Conservation (phyloP, 2,329 filamentous ascomycete genomes). For the Cryphonectria radicalis region DNA sequence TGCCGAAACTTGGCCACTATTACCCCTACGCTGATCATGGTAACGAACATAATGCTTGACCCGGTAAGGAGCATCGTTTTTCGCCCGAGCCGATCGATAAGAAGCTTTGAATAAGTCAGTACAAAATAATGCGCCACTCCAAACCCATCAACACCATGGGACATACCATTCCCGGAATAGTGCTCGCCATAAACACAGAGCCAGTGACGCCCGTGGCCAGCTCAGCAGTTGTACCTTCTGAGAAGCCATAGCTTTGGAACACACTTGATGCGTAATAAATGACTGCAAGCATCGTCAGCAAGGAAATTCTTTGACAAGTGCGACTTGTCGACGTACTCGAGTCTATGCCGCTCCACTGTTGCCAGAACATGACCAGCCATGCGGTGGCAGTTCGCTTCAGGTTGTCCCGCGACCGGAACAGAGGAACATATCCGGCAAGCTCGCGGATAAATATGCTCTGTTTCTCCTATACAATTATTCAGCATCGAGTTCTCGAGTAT, state of each 20-base stretch:
- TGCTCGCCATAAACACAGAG: conserved; percentile 39
- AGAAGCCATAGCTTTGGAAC: conserved; percentile 28
- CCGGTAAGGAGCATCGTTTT: conserved; percentile 45
- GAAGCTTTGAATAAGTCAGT: conserved; percentile 55
- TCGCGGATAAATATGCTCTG: conserved; percentile 49
- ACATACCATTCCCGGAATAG: conserved; percentile 31
- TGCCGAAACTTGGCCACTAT: conserved; percentile 45
- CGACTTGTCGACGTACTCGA: conserved; percentile 32
- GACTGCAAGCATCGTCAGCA: background rate
- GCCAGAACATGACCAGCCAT: conserved; percentile 53
- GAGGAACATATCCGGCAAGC: conserved; percentile 54
- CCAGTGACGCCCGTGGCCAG: conserved; percentile 42
- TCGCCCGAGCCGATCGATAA: conserved; percentile 48
- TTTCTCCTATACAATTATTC: conserved; percentile 35
- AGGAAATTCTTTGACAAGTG: no score
- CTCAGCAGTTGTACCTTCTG: conserved; percentile 38
- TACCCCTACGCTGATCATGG: conserved; percentile 46
- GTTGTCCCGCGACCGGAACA: conserved; percentile 53
- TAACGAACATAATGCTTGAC: conserved; percentile 43
- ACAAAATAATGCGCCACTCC: background rate
- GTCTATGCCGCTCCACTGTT: conserved; percentile 50
- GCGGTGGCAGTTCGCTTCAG: conserved; percentile 51
- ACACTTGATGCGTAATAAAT: conserved; percentile 30
- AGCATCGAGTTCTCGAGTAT: background rate
- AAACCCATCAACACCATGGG: background rate